Evolutionary conservation across 2,329 filamentous ascomycete species (phyloP), one percentile per base, ranked within the genome.

Genomic region (Metarhizium guizhouense): DNA sequence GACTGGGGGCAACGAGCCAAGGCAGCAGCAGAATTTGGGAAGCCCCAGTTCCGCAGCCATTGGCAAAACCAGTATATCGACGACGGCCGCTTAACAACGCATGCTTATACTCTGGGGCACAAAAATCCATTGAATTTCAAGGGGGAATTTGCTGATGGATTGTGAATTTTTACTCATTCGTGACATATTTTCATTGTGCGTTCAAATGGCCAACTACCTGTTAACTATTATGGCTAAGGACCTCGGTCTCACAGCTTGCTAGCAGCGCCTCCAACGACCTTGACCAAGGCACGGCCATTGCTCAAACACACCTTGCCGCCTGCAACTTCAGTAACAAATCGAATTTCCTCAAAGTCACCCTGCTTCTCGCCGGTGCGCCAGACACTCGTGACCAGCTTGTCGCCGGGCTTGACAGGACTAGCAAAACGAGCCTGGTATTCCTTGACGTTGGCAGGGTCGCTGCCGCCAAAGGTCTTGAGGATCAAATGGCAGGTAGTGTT

Each of bases 341-440:
- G 79, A 52, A 96, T 75, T 70, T 96, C 91, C 72, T 96, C 90
- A 72, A 82, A 95, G 1, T 73, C 80, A 47, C 80, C 81, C 67
- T 84, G 78, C 62, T 66, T 66, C 63, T 85, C 75, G 1, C 90
- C 90, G 25, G 82, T 89, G 67, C 80, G 79, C 92, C 92, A 96
- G 52, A 88, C 88, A 67, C 89, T 84, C 6, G 85, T 90, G 40
- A 89, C 80, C 34, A 96, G 78, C 74, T 87, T 91, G 68, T 94
- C 88, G 25, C 88, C 90, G 0, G 90, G 90, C 68, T 83, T 85
- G 8, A 96, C 91, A 1, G 91, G 91, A 60, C 84, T 87, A 13
- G 90, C 90, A 68, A 96, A 96, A 47, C 91, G 79, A 18, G 90
- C 90, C 75, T 93, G 89, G 76, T 93, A 96, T 72, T 94, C 89